These are phyloP conservation scores for Aspergillus wentii DNA, from an alignment of 495 filamentous ascomycete species.

Conservation along the genomic window DNA sequence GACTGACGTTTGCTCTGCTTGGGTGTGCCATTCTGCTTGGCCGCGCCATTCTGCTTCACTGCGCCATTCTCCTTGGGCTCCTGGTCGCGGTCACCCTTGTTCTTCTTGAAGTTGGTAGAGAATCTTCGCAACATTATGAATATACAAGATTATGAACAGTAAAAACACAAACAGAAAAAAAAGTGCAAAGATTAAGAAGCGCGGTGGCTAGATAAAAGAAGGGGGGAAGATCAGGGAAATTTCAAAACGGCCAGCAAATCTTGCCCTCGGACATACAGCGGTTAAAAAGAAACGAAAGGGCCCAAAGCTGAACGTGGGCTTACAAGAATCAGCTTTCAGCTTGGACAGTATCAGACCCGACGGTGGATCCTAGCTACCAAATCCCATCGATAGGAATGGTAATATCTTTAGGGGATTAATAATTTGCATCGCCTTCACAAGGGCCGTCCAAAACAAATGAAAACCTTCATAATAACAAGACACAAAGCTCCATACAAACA, in stretches of 20 bases:
- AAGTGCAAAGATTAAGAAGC: conserved; percentile 5
- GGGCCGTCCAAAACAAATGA: no score
- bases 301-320: no score
- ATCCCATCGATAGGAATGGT: conserved; percentile 11
- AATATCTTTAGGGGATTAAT: conserved; percentile 3
- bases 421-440: no score
- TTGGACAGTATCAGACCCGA: no score
- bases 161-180: conserved; percentile 9
- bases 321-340: no score
- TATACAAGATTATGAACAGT: conserved; percentile 8
- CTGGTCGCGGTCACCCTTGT: conserved; percentile 39
- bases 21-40: conserved; percentile 30
- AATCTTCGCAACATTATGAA: conserved; percentile 45
- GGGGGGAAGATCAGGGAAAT: conserved; percentile 2
- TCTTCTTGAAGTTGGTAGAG: conserved; percentile 48
- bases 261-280: background rate
- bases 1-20: conserved; percentile 36
- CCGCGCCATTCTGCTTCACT: no score
- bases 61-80: background rate
- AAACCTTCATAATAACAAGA: no score
- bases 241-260: background rate
- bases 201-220: conserved; percentile 7
- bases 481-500: no score
- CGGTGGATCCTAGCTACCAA: conserved; percentile 9
- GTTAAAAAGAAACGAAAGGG: conserved; percentile 1